Conservation (phyloP, 2,329 filamentous ascomycete genomes). For the Samsoniella hepiali region DNA sequence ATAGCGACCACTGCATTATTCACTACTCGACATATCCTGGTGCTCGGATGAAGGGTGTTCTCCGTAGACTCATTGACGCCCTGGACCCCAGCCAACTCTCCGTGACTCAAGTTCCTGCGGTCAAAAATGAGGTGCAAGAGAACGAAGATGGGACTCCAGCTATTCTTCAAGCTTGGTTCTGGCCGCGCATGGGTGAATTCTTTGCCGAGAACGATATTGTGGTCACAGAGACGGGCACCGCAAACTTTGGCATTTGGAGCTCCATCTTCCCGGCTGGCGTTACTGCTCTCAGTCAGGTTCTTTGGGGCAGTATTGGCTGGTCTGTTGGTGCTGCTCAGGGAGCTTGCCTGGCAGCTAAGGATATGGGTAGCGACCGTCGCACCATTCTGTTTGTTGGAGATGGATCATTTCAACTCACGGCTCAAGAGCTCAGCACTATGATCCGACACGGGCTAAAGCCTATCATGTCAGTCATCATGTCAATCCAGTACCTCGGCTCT, state of each 20-base stretch:
- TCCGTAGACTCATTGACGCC: constrained; percentile 64
- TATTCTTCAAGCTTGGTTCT: constrained; percentile 73
- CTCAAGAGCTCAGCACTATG: constrained; percentile 82
- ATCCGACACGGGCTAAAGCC: constrained; percentile 69
- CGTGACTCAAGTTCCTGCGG: constrained; percentile 49
- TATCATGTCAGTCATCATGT: constrained; percentile 62
- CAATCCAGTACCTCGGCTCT: not conserved
- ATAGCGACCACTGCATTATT: constrained; percentile 69
- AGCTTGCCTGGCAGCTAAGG: constrained; percentile 71
- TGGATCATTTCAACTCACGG: constrained; percentile 80
- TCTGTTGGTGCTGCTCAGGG: constrained; percentile 57
- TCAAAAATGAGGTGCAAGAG: constrained; percentile 47
- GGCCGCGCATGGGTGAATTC: constrained; percentile 72
- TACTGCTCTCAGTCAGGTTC: constrained; percentile 75
- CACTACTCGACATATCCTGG: constrained; percentile 76
- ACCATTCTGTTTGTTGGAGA: constrained; percentile 88
- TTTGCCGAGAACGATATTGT: constrained; percentile 71
- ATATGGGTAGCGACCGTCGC: constrained; percentile 55
- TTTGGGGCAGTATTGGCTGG: constrained; percentile 67
- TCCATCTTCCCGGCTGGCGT: constrained; percentile 75
- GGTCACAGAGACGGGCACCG: constrained; percentile 82
- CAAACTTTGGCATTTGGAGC: constrained; percentile 86
- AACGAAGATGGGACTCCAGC: constrained; percentile 37
- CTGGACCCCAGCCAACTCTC: constrained; percentile 58
- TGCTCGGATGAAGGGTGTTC: constrained; percentile 73